Evolutionary conservation across 257 asterid genomes (phyloP), one percentile per base, ranked within the genome.

Genomic region (Plantago elongata): DNA sequence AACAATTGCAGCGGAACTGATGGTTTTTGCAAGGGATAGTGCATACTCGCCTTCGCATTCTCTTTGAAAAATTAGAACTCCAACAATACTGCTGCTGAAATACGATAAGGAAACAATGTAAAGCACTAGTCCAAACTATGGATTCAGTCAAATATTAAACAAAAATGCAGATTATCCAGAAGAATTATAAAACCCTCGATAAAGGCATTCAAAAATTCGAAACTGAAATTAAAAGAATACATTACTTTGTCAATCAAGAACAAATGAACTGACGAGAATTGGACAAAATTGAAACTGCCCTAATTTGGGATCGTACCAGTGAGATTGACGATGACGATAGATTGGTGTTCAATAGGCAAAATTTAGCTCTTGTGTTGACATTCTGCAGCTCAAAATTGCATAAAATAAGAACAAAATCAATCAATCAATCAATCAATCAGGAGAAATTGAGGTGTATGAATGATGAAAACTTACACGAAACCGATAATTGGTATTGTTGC

Each of bases 11-110:
- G 74, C 85, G 79, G 56, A 81, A 69, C 78, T 59, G 74, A 68
- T 63, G 71, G 56, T 69, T 66, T 77, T 57, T 77, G 74, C 69
- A 67, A 42, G 90, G 82, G 56, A 63, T 43, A 38, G 79, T 37
- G 78, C 75, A 58, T 63, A 67, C 61, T 65, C 72, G 75, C 75
- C 79, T 51, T 57, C 48, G 74, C 57, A 77, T 74, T 70, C 79
- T 69, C 79, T 77, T 76, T 16, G 75, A 72, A 62, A 81, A 75
- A 68, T 71, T 77, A 42, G 83, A 57, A 64, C 79, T 77, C 95
- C 95, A 74, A 12, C 84, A 72, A 77, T 61, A 78, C 61, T 69
- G 80, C 71, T 67, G 68, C 96, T 83, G 96, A 75, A 69, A 76
- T 64, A 51, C 16, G 61, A 77, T 50, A 51, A 17, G 50, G 59